Percentiles rank a stretch among this genome's conserved stretches.
Conservation (phyloP, 2,329 filamentous ascomycete genomes). For the Aspergillus sp. region DNA sequence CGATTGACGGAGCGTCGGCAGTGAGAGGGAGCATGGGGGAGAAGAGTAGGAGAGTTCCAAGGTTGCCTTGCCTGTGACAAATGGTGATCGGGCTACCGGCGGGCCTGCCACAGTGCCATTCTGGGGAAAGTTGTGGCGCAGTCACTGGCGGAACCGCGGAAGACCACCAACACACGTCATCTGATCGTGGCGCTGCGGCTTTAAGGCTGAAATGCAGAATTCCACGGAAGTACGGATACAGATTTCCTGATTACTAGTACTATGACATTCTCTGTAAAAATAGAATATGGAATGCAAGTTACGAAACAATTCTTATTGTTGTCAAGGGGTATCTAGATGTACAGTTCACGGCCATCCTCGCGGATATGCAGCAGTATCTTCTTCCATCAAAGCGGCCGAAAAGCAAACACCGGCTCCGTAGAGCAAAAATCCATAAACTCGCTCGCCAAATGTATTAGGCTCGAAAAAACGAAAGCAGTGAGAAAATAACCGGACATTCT, state of each 20-base stretch:
- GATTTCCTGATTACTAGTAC: no score
- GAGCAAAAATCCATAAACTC: slow-evolving; percentile 10
- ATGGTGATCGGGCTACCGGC: slow-evolving; percentile 3
- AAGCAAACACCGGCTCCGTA: slow-evolving; percentile 13
- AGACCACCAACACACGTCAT: slow-evolving; percentile 5
- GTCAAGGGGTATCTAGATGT: slow-evolving; percentile 36
- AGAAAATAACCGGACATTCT: slow-evolving; percentile 11
- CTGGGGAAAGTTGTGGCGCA: slow-evolving; percentile 11
- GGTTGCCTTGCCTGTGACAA: slow-evolving; percentile 7
- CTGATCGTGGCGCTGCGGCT: slow-evolving; percentile 8
- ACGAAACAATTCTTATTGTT: slow-evolving; percentile 15
- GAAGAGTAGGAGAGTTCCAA: background rate
- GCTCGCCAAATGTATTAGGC: slow-evolving; percentile 5
- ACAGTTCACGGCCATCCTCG: slow-evolving; percentile 21
- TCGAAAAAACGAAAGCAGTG: slow-evolving; percentile 10
- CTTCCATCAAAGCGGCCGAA: slow-evolving; percentile 8
- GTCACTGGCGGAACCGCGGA: background rate
- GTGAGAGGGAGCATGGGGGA: slow-evolving; percentile 1
- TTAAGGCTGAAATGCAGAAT: background rate
- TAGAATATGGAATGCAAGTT: background rate
- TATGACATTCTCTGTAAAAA: no score
- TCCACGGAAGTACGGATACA: background rate
- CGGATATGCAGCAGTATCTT: slow-evolving; percentile 7
- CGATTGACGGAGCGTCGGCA: background rate
- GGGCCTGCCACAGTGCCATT: background rate